phyloP scores from a whole-genome alignment of 345 rosid genomes.

The Camelina sativa region DNA sequence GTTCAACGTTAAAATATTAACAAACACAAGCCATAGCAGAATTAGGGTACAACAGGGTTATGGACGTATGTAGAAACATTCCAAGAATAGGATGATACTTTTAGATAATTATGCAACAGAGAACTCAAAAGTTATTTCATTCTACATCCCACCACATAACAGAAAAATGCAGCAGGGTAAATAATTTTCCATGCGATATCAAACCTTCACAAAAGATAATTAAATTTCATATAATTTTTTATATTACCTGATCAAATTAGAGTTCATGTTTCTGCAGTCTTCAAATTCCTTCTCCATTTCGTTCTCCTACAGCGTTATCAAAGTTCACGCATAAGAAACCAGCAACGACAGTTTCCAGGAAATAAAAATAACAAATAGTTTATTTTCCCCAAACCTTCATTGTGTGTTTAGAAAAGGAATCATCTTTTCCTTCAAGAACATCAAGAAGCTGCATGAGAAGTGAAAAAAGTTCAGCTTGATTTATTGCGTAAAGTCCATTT shows the following conservation, averaged over 20 bases:
- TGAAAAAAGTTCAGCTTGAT: constrained; percentile 13
- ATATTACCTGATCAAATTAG: constrained; percentile 65
- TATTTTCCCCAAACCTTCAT: constrained; percentile 49
- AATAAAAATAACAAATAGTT: constrained; percentile 26
- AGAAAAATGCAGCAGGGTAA: constrained; percentile 30
- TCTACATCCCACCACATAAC: background rate
- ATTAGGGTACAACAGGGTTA: constrained; percentile 1
- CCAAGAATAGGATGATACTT: constrained; percentile 9
- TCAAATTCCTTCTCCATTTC: constrained; percentile 61
- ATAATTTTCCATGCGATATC: constrained; percentile 14
- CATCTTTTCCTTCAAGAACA: constrained; percentile 52
- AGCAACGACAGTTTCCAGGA: constrained; percentile 24
- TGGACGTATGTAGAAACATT: constrained; percentile 11
- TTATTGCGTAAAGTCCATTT: constrained; percentile 14
- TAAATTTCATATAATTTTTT: background rate
- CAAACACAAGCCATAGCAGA: constrained; percentile 29
- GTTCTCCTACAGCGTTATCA: constrained; percentile 53
- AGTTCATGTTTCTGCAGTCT: constrained; percentile 69
- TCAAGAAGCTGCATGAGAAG: constrained; percentile 56
- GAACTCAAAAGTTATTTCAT: constrained; percentile 12
- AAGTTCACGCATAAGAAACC: constrained; percentile 36
- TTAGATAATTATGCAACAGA: constrained; percentile 8
- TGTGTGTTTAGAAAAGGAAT: constrained; percentile 39
- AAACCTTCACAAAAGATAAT: constrained; percentile 26
- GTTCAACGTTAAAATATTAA: constrained; percentile 7